phyloP scores from a whole-genome alignment of 2,329 filamentous ascomycete genomes.

The Cladobotryum protrusum region DNA sequence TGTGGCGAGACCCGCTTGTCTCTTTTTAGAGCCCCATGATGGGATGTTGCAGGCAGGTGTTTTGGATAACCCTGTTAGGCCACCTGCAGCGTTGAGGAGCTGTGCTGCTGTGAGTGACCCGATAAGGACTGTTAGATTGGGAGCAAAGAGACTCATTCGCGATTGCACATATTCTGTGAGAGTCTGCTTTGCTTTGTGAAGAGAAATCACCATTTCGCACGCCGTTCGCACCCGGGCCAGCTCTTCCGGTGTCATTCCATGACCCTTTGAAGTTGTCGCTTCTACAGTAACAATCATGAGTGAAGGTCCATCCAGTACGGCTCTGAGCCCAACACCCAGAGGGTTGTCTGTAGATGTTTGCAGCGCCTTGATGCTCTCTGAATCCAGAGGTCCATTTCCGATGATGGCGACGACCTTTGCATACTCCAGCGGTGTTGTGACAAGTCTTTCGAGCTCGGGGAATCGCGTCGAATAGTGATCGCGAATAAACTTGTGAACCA shows the following conservation, averaged over 20 bases:
- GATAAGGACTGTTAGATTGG: constrained; percentile 84
- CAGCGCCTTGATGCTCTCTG: constrained; percentile 70
- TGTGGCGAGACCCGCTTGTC: constrained; percentile 78
- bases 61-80: constrained; percentile 80
- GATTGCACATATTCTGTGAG: constrained; percentile 94
- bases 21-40: constrained; percentile 84
- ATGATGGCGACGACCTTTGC: constrained; percentile 91
- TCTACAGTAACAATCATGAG: constrained; percentile 96
- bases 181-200: constrained; percentile 80
- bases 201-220: constrained; percentile 80
- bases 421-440: constrained; percentile 90
- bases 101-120: constrained; percentile 91
- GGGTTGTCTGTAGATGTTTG: constrained; percentile 73
- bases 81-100: constrained; percentile 90
- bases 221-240: constrained; percentile 67
- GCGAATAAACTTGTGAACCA: constrained; percentile 93
- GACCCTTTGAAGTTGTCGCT: constrained; percentile 81
- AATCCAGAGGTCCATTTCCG: constrained; percentile 82
- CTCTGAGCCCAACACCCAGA: constrained; percentile 66
- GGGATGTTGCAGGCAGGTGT: constrained; percentile 90
- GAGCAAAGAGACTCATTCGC: constrained; percentile 92
- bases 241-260: constrained; percentile 68
- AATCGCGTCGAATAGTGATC: constrained; percentile 94
- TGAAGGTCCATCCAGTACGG: constrained; percentile 79
- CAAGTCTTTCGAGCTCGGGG: constrained; percentile 82